A percentile compares a stretch with the other conserved stretches of the same genome.
These are phyloP conservation scores for Candida bentonensis DNA, from an alignment of 805 yeast genomes.

Conservation along the genomic window DNA sequence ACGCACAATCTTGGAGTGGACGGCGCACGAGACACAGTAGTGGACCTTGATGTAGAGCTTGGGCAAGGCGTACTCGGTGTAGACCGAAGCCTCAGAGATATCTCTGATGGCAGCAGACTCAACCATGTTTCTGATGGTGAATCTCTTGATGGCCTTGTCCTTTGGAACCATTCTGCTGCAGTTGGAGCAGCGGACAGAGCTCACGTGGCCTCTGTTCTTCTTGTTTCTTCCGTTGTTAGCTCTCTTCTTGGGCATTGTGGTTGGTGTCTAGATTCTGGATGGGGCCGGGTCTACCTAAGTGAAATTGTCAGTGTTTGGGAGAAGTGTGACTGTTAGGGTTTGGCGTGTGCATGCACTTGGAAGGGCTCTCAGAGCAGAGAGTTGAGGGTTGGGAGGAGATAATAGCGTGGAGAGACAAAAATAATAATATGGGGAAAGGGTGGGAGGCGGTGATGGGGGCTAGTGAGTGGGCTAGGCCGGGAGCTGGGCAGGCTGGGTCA, in stretches of 20 bases:
- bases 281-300: no score
- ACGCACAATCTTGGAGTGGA: constrained; percentile 99
- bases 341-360: no score
- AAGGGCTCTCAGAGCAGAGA: no score
- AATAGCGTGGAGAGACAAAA: no score
- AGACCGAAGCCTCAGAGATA: constrained; percentile 97
- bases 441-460: no score
- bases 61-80: constrained; percentile 98
- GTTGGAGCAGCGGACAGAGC: constrained; percentile 99
- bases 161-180: constrained; percentile 99
- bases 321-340: neutral
- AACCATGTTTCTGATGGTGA: constrained; percentile 99
- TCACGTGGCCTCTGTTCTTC: constrained; percentile 99
- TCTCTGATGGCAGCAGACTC: constrained; percentile 99
- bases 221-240: constrained; percentile 99
- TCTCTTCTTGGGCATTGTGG: constrained; percentile 99
- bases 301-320: neutral
- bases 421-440: no score
- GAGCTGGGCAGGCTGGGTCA: no score
- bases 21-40: constrained; percentile 99
- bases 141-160: constrained; percentile 99
- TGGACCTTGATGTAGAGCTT: constrained; percentile 99
- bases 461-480: no score
- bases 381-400: no score
- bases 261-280: neutral